Conservation (phyloP, 805 yeast species). For the Candida coleopterorum region DNA sequence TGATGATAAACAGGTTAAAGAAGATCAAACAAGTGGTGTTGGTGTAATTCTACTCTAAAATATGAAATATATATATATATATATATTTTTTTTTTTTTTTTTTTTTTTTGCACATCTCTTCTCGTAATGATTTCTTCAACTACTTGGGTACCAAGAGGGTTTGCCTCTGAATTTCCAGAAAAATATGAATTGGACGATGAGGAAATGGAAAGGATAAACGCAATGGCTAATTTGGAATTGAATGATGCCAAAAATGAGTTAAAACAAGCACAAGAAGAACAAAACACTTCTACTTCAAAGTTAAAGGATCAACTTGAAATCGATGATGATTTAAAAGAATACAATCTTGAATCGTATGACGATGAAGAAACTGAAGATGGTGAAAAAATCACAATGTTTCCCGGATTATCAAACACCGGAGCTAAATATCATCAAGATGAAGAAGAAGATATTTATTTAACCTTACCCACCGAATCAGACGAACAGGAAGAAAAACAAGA, state of each 20-base stretch:
- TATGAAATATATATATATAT: neutral
- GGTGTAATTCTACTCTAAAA: conserved; percentile 80
- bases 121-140: conserved; percentile 78
- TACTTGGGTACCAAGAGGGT: conserved; percentile 95
- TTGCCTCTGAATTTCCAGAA: conserved; percentile 88
- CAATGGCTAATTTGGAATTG: conserved; percentile 78
- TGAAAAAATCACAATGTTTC: conserved; percentile 59
- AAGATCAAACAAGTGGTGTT: conserved; percentile 65
- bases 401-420: conserved; percentile 59
- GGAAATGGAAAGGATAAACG: conserved; percentile 86
- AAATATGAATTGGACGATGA: conserved; percentile 84
- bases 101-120: conserved; percentile 8
- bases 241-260: conserved; percentile 69
- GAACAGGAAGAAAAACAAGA: conserved; percentile 75
- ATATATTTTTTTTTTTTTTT: conserved; percentile 7
- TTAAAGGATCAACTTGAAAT: conserved; percentile 52
- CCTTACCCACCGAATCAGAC: conserved; percentile 61
- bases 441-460: conserved; percentile 52
- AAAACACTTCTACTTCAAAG: conserved; percentile 14
- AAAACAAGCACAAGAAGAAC: conserved; percentile 37
- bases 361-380: conserved; percentile 58
- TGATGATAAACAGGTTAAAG: conserved; percentile 47
- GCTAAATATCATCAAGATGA: conserved; percentile 47
- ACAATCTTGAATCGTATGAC: conserved; percentile 81
- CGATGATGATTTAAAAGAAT: conserved; percentile 86